Percentiles rank a stretch among this genome's conserved stretches.
Evolutionary conservation across 805 yeast genomes (phyloP).

Genomic region (Yarrowia sp.): DNA sequence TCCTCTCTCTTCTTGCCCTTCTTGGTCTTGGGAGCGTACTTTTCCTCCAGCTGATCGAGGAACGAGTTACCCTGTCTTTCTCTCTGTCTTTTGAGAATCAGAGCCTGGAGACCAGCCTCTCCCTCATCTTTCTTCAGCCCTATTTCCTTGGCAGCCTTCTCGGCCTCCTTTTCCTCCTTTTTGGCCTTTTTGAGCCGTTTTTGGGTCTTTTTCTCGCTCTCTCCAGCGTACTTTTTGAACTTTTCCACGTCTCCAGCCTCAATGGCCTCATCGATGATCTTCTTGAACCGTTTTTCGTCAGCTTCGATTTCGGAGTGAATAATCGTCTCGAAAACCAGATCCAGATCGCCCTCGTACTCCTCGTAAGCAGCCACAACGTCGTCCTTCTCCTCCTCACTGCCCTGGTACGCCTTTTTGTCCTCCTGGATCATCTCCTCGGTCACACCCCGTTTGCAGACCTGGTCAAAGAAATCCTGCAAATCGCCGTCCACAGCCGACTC

Average conservation of each 20-base stretch:
- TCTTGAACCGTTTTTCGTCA: constrained; percentile 68
- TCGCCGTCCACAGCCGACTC: constrained; percentile 50
- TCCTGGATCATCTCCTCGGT: constrained; percentile 62
- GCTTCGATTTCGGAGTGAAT: constrained; percentile 74
- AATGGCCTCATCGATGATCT: constrained; percentile 58
- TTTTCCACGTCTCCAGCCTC: constrained; percentile 52
- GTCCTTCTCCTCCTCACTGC: constrained; percentile 51
- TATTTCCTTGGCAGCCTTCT: constrained; percentile 63
- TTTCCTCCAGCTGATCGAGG: constrained; percentile 49
- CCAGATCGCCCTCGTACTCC: constrained; percentile 70
- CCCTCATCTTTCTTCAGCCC: constrained; percentile 46
- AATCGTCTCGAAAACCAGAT: constrained; percentile 71
- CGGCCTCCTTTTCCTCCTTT: constrained; percentile 58
- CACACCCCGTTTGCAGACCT: constrained; percentile 48
- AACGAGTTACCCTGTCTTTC: constrained; percentile 16
- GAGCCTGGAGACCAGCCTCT: constrained; percentile 50
- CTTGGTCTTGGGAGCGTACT: constrained; percentile 44
- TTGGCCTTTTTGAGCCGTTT: constrained; percentile 53
- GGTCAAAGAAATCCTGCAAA: constrained; percentile 52
- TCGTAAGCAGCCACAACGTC: constrained; percentile 70
- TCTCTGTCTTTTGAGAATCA: constrained; percentile 46
- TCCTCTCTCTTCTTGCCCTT: constrained; percentile 34
- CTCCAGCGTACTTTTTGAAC: constrained; percentile 57
- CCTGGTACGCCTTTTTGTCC: constrained; percentile 70
- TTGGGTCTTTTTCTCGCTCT: constrained; percentile 57